Percentiles rank a stretch among this genome's conserved stretches.
These are phyloP conservation scores for Hirsutella rhossiliensis DNA, from an alignment of 2,329 filamentous ascomycete genomes.

Conservation along the genomic window DNA sequence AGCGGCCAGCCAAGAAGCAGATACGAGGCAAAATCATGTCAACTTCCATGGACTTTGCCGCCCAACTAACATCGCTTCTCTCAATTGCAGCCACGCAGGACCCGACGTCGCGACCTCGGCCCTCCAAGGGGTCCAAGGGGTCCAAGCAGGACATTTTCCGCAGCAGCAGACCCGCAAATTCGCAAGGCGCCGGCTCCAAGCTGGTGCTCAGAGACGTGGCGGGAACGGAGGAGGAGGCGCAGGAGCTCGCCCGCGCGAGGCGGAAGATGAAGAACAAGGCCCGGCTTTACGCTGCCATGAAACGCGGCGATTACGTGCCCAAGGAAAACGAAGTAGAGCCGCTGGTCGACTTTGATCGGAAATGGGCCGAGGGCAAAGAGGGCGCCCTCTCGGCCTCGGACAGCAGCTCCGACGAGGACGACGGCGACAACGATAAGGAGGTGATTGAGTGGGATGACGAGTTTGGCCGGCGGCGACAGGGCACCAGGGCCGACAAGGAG, in stretches of 20 bases:
- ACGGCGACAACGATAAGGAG: constrained; percentile 38
- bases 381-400: constrained; percentile 26
- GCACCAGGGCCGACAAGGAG: constrained; percentile 57
- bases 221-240: constrained; percentile 50
- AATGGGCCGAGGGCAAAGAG: constrained; percentile 61
- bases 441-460: constrained; percentile 85
- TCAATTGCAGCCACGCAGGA: constrained; percentile 33
- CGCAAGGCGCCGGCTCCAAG: constrained; percentile 25
- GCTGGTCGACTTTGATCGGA: constrained; percentile 88
- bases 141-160: constrained; percentile 35
- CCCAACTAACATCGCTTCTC: constrained; percentile 75
- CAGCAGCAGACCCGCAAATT: constrained; percentile 11
- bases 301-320: constrained; percentile 71
- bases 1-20: constrained; percentile 55
- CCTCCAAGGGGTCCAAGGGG: constrained; percentile 31
- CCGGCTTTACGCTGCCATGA: constrained; percentile 77
- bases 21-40: constrained; percentile 59
- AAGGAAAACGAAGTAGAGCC: constrained; percentile 51
- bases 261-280: constrained; percentile 86
- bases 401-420: constrained; percentile 22
- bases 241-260: constrained; percentile 58
- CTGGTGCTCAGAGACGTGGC: constrained; percentile 38
- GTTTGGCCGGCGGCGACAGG: constrained; percentile 70
- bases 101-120: constrained; percentile 30
- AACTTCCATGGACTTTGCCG: constrained; percentile 73